Evolutionary conservation across 495 filamentous ascomycete species (phyloP), one percentile per base, ranked within the genome.

Genomic region (Podospora pseudocomata): DNA sequence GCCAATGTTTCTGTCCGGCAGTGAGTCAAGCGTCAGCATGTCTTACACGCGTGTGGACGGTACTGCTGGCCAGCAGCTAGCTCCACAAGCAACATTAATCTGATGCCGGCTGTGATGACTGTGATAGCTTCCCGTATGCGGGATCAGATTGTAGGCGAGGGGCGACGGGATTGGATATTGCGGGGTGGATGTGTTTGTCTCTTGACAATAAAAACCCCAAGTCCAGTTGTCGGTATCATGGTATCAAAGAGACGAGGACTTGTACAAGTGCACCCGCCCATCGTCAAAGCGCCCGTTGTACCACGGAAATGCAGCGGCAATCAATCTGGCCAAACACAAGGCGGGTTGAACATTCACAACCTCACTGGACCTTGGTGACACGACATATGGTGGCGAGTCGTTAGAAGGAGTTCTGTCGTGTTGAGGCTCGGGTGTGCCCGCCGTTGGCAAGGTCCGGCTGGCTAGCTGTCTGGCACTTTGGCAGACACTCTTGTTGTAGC

Each of bases 381-480:
- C 55, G 5, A 20, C 55, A 58, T 58, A 58, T 58, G 23, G 55
- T 58, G 55, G 55, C 55, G 55, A 58, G 55, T 58, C 55, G 55
- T 58, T 26, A 26, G n/a, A 58, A 26, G 55, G 18, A 7, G 23
- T 9, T 58, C 55, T 58, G 19, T n/a, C 55, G 55, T 58, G 55
- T 58, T 58, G 55, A 58, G 55, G n/a, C 55, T 58, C 55, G 55
- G 55, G 55, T 58, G 55, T 58, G 55, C 55, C 55, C 55, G 55
- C 55, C 55, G 55, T 58, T 19, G 55, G 23, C 55, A 58, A n/a
- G 55, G 55, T 49, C 39, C 39, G 15, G 39, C 39, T 49, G 39
- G 39, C 9, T 49, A 49, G 39, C 39, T 49, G 39, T 49, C 7
- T 49, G 39, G 39, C 39, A 49, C 39, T 49, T 49, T 49, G 39